phyloP scores from a whole-genome alignment of 441 rosid genomes.

The California macrophylla region DNA sequence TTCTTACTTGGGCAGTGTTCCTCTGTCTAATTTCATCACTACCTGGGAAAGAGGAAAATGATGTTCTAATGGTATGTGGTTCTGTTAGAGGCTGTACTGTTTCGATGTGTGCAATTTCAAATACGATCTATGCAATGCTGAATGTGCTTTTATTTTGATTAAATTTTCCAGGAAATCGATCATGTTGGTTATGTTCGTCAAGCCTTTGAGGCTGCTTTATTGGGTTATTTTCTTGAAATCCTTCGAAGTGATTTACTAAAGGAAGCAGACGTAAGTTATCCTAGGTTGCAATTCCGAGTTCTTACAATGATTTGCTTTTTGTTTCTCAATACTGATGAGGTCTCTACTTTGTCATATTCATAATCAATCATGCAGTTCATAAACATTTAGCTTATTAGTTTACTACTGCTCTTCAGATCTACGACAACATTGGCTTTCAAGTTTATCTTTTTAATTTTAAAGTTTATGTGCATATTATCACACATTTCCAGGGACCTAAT shows the following conservation, averaged over 20 bases:
- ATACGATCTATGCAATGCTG: constrained; percentile 14
- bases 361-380: not conserved
- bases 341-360: constrained; percentile 15
- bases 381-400: not conserved
- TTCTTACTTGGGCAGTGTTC: constrained; percentile 91
- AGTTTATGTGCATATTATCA: not conserved
- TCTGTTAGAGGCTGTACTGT: constrained; percentile 15
- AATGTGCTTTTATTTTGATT: constrained; percentile 16
- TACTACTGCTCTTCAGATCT: not conserved
- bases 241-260: constrained; percentile 60
- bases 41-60: constrained; percentile 58
- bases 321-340: constrained; percentile 11
- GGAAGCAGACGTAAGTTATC: constrained; percentile 65
- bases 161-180: constrained; percentile 63
- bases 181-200: constrained; percentile 76
- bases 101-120: constrained; percentile 12
- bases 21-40: constrained; percentile 79
- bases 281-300: constrained; percentile 7
- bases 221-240: constrained; percentile 62
- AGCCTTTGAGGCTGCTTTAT: constrained; percentile 78
- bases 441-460: constrained; percentile 11
- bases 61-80: constrained; percentile 47
- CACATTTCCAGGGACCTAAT: constrained; percentile 48
- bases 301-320: constrained; percentile 7
- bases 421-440: not conserved